phyloP scores from a whole-genome alignment of 2,329 filamentous ascomycete genomes.

The Alternaria incomplexa region DNA sequence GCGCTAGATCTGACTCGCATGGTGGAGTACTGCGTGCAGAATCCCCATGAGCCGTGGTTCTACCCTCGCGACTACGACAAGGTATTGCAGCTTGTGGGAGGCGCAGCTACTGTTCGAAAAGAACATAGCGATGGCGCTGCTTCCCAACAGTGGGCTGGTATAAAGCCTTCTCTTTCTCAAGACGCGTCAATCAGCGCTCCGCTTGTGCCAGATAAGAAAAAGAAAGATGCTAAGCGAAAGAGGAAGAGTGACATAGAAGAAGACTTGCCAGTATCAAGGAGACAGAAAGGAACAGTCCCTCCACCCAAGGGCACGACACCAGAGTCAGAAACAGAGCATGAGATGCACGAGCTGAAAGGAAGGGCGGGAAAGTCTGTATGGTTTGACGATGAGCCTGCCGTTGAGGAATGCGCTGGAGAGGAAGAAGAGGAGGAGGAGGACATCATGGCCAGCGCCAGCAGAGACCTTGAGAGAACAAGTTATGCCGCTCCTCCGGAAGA shows the following conservation, averaged over 20 bases:
- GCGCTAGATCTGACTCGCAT: slow-evolving; percentile 34
- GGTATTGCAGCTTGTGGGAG: slow-evolving; percentile 17
- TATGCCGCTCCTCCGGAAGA: slow-evolving; percentile 6
- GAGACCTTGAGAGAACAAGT: not conserved
- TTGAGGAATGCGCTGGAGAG: not conserved
- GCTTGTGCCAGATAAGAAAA: not conserved
- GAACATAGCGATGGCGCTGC: slow-evolving; percentile 16
- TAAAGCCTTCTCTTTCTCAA: not conserved
- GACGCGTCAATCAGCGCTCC: not conserved
- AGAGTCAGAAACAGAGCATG: not conserved
- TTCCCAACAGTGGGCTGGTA: slow-evolving; percentile 11
- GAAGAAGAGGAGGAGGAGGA: not conserved
- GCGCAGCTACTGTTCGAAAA: slow-evolving; percentile 1
- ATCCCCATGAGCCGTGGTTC: slow-evolving; percentile 20
- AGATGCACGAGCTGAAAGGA: not conserved
- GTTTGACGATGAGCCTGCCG: not conserved
- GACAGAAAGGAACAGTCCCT: not conserved
- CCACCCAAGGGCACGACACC: not conserved
- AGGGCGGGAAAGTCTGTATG: not conserved
- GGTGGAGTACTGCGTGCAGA: slow-evolving; percentile 23
- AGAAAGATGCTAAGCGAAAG: not conserved
- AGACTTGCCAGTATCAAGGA: not conserved
- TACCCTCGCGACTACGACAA: slow-evolving; percentile 29
- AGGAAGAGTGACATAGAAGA: not conserved
- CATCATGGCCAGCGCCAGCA: not conserved